A percentile compares a stretch with the other conserved stretches of the same genome.
These are phyloP conservation scores for Candolleomyces aberdarensis DNA, from an alignment of 768 basidiomycete species.

Conservation along the genomic window DNA sequence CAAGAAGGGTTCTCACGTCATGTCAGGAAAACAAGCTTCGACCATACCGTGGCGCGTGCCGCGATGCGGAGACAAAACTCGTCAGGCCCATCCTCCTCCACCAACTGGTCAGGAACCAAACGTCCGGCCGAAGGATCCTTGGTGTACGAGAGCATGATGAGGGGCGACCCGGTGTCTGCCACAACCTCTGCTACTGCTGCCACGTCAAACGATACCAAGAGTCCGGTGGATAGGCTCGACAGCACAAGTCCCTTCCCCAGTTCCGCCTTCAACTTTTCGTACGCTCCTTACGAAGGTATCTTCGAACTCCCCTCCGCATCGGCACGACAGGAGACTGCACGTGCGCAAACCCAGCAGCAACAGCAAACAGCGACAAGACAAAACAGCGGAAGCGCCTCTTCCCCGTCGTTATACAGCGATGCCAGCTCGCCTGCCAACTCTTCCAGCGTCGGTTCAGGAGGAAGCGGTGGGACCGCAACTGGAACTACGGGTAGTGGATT, in stretches of 20 bases:
- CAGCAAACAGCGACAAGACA: not conserved
- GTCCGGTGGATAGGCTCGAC: slow-evolving; percentile 36
- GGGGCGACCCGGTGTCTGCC: not conserved
- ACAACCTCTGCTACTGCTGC: slow-evolving; percentile 11
- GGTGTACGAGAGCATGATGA: slow-evolving; percentile 1
- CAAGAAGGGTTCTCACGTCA: slow-evolving; percentile 73
- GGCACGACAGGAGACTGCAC: slow-evolving; percentile 13
- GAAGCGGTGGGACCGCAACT: slow-evolving; percentile 4
- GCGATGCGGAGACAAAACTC: slow-evolving; percentile 81
- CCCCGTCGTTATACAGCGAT: not conserved
- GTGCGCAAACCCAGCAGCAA: slow-evolving; percentile 12
- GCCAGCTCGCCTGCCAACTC: not conserved
- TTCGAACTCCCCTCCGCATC: slow-evolving; percentile 46
- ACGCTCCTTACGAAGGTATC: slow-evolving; percentile 60
- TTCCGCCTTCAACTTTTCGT: slow-evolving; percentile 70
- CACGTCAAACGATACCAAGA: slow-evolving; percentile 19
- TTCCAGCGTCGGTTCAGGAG: not conserved
- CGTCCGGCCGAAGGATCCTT: slow-evolving; percentile 60
- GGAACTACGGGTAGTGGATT: slow-evolving; percentile 1
- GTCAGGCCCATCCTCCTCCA: slow-evolving; percentile 27
- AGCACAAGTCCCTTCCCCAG: slow-evolving; percentile 58
- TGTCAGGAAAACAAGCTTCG: slow-evolving; percentile 92
- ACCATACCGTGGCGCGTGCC: slow-evolving; percentile 78
- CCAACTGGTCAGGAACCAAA: slow-evolving; percentile 46
- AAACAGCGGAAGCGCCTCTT: not conserved